Conservation (phyloP, 805 yeast species). For the Lachancea meyersii region DNA sequence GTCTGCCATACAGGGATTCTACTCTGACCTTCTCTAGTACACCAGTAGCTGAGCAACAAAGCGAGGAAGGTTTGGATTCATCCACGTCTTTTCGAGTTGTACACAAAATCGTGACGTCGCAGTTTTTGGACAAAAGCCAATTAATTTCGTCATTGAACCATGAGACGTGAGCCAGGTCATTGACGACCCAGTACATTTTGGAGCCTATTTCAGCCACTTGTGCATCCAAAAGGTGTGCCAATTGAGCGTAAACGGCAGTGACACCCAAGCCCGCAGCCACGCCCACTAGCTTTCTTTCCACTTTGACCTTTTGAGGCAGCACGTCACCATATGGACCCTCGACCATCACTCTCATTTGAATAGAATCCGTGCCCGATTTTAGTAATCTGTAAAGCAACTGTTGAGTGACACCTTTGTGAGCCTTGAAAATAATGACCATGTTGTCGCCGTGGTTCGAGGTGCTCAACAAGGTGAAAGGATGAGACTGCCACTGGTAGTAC, state of each 20-base stretch:
- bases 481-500: constrained; percentile 46
- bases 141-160: constrained; percentile 44
- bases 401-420: constrained; percentile 53
- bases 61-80: neutral
- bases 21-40: constrained; percentile 1
- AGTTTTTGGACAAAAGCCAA: constrained; percentile 25
- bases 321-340: constrained; percentile 61
- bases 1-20: constrained; percentile 38
- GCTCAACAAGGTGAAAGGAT: constrained; percentile 60
- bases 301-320: constrained; percentile 32
- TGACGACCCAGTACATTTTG: constrained; percentile 58
- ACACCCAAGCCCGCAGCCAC: constrained; percentile 51
- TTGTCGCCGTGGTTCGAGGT: constrained; percentile 24
- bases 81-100: constrained; percentile 7
- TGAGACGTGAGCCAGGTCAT: constrained; percentile 43
- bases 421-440: constrained; percentile 42
- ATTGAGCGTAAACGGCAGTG: constrained; percentile 45
- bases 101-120: constrained; percentile 22
- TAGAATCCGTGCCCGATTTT: constrained; percentile 28
- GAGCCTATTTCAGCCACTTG: constrained; percentile 27
- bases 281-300: constrained; percentile 36
- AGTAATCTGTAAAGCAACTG: constrained; percentile 33
- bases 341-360: constrained; percentile 37
- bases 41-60: neutral
- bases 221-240: constrained; percentile 24